phyloP scores from a whole-genome alignment of 208 protist genomes.

The Porcisia deanei region DNA sequence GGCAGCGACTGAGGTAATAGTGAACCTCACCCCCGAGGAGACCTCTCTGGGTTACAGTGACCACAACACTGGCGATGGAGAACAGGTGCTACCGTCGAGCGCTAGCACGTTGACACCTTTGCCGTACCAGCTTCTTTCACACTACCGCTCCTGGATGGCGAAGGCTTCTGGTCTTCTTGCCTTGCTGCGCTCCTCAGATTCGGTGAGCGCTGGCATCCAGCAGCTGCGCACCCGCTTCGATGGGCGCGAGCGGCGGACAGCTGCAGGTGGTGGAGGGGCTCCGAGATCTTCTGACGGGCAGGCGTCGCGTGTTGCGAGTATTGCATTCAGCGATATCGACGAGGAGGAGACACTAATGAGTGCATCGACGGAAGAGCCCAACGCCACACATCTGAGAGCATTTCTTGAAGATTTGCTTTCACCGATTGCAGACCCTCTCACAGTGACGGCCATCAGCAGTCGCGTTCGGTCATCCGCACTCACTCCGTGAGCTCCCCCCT shows the following conservation, averaged over 20 bases:
- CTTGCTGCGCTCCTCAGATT: constrained; percentile 15
- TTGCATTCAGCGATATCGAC: constrained; percentile 31
- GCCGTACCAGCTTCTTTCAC: neutral
- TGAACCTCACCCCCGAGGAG: neutral
- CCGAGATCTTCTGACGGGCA: neutral
- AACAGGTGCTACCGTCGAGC: neutral
- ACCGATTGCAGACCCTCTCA: neutral
- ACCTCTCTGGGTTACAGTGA: neutral
- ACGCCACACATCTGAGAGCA: constrained; percentile 11
- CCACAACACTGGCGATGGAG: neutral
- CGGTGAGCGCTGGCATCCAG: neutral
- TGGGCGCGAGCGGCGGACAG: constrained; percentile 1
- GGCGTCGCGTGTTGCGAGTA: constrained; percentile 27
- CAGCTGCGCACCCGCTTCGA: neutral
- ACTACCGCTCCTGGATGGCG: constrained; percentile 15
- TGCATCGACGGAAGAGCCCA: neutral
- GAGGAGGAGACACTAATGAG: constrained; percentile 4
- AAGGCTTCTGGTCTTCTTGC: constrained; percentile 18
- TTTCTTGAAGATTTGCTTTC: constrained; percentile 25
- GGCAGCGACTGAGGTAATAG: neutral
- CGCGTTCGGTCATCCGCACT: neutral
- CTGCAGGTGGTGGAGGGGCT: neutral
- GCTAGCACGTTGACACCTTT: neutral
- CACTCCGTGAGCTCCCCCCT: neutral
- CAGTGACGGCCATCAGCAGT: neutral